A percentile compares a stretch with the other conserved stretches of the same genome.
Evolutionary conservation across 1,284 basidiomycete species (phyloP).

Genomic region (Puccinia horiana): DNA sequence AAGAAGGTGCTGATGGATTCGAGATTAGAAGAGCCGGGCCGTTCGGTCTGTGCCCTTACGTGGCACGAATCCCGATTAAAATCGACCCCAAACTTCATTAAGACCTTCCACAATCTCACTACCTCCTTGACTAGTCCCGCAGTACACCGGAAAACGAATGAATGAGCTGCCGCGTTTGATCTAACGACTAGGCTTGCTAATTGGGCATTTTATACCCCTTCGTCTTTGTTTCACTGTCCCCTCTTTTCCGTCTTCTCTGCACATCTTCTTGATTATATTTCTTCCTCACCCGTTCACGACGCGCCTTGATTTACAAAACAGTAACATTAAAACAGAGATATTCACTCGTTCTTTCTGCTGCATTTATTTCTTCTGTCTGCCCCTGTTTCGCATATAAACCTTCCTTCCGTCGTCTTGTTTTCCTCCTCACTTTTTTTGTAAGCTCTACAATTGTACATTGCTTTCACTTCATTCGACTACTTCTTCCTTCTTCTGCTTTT

Average conservation of each 20-base stretch:
- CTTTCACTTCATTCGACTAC: background rate
- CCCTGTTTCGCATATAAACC: background rate
- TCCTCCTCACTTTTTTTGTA: background rate
- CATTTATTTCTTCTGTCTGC: background rate
- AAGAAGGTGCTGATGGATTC: slow-evolving; percentile 44
- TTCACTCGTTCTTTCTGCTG: background rate
- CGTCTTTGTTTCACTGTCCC: background rate
- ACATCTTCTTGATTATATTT: background rate
- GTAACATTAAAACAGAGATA: too few species aligned
- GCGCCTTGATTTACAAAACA: background rate
- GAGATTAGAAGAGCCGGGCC: slow-evolving; percentile 9
- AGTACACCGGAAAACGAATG: too few species aligned
- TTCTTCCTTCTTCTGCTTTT: background rate
- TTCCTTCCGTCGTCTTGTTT: background rate
- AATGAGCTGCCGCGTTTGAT: too few species aligned
- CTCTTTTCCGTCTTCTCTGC: background rate
- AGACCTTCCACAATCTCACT: background rate
- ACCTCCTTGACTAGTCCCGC: background rate
- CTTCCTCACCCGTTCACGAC: background rate
- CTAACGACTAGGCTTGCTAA: background rate
- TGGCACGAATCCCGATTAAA: slow-evolving; percentile 23
- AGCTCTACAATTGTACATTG: background rate
- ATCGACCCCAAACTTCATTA: background rate
- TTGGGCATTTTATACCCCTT: background rate
- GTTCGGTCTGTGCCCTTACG: slow-evolving; percentile 36